Base-by-base conservation (phyloP, 306 rosid genomes). In the Luffa acutangula region DNA sequence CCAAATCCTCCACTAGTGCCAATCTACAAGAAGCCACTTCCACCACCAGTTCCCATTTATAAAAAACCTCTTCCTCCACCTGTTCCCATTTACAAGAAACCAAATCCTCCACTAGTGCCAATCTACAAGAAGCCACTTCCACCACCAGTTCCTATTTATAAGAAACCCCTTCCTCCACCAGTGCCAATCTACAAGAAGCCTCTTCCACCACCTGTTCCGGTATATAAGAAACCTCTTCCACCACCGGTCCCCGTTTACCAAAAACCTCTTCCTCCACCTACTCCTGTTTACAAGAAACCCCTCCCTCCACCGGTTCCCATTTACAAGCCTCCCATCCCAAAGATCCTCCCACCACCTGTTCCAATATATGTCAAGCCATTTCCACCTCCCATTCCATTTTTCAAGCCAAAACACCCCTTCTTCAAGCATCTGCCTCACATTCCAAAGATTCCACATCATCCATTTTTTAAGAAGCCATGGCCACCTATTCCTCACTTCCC, bases 401-500 rank as follows among this genome's bases (percentile, higher is more conserved):
- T 71, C 52, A 84, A 84, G 71, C 84, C 74, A 43, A 81, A 78
- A 70, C 84, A 78, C 17, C 88, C 85, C 0, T 80, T 70, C 78
- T 46, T 76, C 9, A 84, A 84, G 67, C 90, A 84, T 79, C 84
- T 86, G 59, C 96, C 93, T 13, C 93, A 84, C 37, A 34, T 84
- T 78, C 87, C 87, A 33, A 86, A 86, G 78, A 37, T 60, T 9
- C 88, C 86, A 9, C 89, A 89, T 48, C 71, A 39, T 31, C 77
- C 82, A 31, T 74, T 74, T 9, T 41, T 82, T 7, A 82, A 82
- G 85, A 82, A 82, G 57, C 82, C 85, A 71, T 80, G 78, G 78
- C 86, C 87, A 9, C 83, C 86, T 10, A 49, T 78, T 48, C 84
- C 83, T 15, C 83, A 41, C 59, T 10, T 82, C 49, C 84, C 79